Conservation (phyloP, 2,329 filamentous ascomycete genomes). For the Trichoderma endophyticum region DNA sequence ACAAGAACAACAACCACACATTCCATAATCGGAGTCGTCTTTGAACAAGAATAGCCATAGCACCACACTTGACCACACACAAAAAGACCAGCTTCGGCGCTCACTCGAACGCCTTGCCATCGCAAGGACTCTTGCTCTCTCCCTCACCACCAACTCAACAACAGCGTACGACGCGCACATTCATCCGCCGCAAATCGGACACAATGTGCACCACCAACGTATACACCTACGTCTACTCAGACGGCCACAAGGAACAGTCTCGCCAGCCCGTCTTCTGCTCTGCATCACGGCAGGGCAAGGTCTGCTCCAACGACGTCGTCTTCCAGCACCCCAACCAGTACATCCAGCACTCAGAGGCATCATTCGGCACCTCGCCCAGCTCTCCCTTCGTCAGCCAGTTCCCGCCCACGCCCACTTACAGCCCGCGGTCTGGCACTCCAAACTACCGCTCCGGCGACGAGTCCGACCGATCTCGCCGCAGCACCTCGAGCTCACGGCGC, state of each 20-base stretch:
- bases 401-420: slow-evolving; percentile 42
- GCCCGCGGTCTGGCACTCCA: slow-evolving; percentile 30
- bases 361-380: slow-evolving; percentile 31
- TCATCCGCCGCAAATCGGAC: slow-evolving; percentile 24
- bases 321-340: slow-evolving; percentile 42
- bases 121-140: background rate
- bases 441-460: slow-evolving; percentile 39
- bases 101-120: background rate
- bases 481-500: slow-evolving; percentile 32
- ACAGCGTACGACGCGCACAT: slow-evolving; percentile 14
- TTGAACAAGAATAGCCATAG: background rate
- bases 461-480: slow-evolving; percentile 35
- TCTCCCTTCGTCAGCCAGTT: slow-evolving; percentile 33
- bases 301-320: slow-evolving; percentile 41
- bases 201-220: slow-evolving; percentile 51
- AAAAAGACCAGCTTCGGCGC: background rate
- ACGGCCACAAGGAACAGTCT: slow-evolving; percentile 38
- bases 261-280: slow-evolving; percentile 39
- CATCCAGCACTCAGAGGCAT: slow-evolving; percentile 31
- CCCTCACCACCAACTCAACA: background rate
- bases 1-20: background rate
- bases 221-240: slow-evolving; percentile 46
- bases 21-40: background rate
- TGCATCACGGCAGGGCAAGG: slow-evolving; percentile 37
- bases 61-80: background rate